Percentiles rank a stretch among this genome's conserved stretches.
phyloP scores from a whole-genome alignment of 2,329 filamentous ascomycete species.

The Dactylellina drechsleri region DNA sequence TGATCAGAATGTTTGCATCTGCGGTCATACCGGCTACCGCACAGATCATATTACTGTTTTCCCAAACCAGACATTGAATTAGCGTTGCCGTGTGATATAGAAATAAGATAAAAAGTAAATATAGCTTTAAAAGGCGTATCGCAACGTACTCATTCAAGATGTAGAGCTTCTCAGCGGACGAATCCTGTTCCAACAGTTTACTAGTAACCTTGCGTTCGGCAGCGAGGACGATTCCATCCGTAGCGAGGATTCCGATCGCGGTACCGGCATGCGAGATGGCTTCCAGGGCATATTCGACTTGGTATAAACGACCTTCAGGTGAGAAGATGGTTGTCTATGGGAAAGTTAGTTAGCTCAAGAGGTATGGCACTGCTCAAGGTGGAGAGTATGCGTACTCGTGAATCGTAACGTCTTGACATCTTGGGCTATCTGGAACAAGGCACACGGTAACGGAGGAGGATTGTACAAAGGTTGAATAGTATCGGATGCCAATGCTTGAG shows the following conservation, averaged over 20 bases:
- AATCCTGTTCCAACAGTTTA: slow-evolving; percentile 98
- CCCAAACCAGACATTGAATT: neutral
- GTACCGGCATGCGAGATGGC: slow-evolving; percentile 98
- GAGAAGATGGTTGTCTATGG: slow-evolving; percentile 98
- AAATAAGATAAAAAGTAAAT: neutral
- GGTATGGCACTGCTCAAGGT: neutral
- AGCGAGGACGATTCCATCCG: slow-evolving; percentile 97
- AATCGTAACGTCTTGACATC: slow-evolving; percentile 98
- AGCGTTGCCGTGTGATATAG: no score
- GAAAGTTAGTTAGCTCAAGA: slow-evolving; percentile 21
- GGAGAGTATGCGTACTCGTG: slow-evolving; percentile 71
- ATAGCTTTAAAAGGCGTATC: no score
- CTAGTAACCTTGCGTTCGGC: slow-evolving; percentile 99
- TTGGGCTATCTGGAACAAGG: slow-evolving; percentile 56
- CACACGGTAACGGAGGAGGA: neutral
- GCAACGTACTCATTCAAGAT: slow-evolving; percentile 87
- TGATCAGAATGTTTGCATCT: slow-evolving; percentile 99
- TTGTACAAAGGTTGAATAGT: slow-evolving; percentile 10
- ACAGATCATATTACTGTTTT: slow-evolving; percentile 95
- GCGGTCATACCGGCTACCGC: slow-evolving; percentile 99
- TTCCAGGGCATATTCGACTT: slow-evolving; percentile 98
- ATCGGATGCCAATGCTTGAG: slow-evolving; percentile 38
- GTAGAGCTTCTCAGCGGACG: slow-evolving; percentile 99
- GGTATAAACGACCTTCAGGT: slow-evolving; percentile 95
- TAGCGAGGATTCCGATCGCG: slow-evolving; percentile 93